Percentiles rank a stretch among this genome's conserved stretches.
Evolutionary conservation across 768 basidiomycete species (phyloP).

Genomic region (Suillus variegatus): DNA sequence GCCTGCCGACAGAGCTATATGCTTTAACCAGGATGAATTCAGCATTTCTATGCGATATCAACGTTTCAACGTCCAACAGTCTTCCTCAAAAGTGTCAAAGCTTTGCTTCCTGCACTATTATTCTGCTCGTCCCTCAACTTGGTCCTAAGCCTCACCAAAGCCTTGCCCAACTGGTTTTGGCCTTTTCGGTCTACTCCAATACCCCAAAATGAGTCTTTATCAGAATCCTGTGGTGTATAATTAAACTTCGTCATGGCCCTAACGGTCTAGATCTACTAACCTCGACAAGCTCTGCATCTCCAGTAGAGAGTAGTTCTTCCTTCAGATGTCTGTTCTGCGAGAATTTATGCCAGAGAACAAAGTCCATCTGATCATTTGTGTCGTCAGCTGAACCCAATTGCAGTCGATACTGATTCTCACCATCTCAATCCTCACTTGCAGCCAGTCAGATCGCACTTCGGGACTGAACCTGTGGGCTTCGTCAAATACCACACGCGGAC

Average conservation of each 20-base stretch:
- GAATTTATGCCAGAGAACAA: conserved; percentile 41
- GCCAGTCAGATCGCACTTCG: conserved; percentile 37
- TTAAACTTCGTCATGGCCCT: conserved; percentile 19
- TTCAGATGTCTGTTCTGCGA: conserved; percentile 40
- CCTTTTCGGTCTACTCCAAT: conserved; percentile 39
- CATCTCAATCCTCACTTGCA: conserved; percentile 34
- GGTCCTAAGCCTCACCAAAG: conserved; percentile 39
- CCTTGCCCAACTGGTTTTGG: conserved; percentile 43
- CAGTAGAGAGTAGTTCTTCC: conserved; percentile 37
- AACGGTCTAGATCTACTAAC: conserved; percentile 23
- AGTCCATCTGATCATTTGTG: conserved; percentile 34
- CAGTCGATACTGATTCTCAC: conserved; percentile 15
- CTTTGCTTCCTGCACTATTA: not conserved
- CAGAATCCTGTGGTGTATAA: conserved; percentile 5
- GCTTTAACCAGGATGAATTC: not conserved
- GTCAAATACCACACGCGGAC: conserved; percentile 34
- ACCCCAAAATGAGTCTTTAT: conserved; percentile 38
- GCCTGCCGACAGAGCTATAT: not conserved
- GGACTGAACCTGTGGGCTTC: conserved; percentile 38
- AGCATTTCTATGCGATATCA: not conserved
- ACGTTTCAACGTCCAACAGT: not conserved
- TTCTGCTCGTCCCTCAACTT: conserved; percentile 26
- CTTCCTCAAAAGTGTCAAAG: not conserved
- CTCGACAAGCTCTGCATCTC: conserved; percentile 39
- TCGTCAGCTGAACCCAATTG: not conserved